Evolutionary conservation across 495 filamentous ascomycete genomes (phyloP).

Genomic region (Trichoderma parareesei): DNA sequence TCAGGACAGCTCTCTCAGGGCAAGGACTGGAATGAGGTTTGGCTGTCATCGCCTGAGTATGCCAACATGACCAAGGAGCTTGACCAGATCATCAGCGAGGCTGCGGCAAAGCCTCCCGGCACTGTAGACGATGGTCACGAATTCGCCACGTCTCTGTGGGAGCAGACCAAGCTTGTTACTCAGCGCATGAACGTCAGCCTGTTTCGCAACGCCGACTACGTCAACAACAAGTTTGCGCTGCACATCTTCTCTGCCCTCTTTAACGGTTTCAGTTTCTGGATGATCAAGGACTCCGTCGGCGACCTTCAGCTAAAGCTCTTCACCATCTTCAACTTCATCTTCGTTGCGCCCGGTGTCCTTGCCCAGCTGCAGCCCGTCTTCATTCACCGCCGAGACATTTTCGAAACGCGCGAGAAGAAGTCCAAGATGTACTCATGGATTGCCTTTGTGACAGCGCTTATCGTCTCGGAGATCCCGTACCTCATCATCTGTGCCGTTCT

Average conservation of each 20-base stretch:
- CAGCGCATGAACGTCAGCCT: constrained; percentile 68
- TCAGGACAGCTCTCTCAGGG: constrained; percentile 44
- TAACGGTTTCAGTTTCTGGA: constrained; percentile 81
- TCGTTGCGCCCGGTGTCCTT: constrained; percentile 60
- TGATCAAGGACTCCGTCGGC: constrained; percentile 56
- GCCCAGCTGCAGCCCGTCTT: constrained; percentile 79
- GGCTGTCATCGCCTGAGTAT: constrained; percentile 66
- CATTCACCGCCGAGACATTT: constrained; percentile 68
- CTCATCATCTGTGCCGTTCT: constrained; percentile 55
- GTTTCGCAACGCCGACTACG: constrained; percentile 70
- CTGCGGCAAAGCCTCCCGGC: constrained; percentile 22
- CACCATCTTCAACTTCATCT: constrained; percentile 64
- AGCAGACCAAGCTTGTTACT: constrained; percentile 42
- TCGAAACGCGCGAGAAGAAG: constrained; percentile 69
- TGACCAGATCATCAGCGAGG: constrained; percentile 47
- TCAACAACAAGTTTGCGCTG: constrained; percentile 60
- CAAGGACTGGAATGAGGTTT: constrained; percentile 74
- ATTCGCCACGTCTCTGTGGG: constrained; percentile 30
- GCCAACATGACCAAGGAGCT: constrained; percentile 61
- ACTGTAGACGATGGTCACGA: constrained; percentile 35
- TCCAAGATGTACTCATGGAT: constrained; percentile 77
- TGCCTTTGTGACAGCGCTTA: constrained; percentile 69
- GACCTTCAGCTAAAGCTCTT: constrained; percentile 81
- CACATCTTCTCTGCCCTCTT: constrained; percentile 50
- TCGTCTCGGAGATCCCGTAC: constrained; percentile 70